Conservation (phyloP, 495 filamentous ascomycete species). For the Xylona heveae region DNA sequence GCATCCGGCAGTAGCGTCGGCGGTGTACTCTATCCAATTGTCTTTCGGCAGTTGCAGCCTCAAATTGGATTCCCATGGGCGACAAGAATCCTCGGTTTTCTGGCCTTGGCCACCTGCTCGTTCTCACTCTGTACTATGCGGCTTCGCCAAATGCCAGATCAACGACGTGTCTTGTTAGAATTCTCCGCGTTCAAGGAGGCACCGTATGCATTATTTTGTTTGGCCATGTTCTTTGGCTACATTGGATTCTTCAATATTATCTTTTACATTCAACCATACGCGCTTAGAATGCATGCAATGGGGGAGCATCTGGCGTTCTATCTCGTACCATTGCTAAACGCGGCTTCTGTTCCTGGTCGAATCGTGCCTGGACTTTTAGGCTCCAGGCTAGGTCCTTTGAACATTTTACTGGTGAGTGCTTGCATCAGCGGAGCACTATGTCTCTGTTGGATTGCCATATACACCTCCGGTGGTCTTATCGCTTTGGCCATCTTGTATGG, state of each 20-base stretch:
- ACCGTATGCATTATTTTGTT: too few relatives aligned
- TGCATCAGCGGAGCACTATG: not conserved
- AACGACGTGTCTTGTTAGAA: not conserved
- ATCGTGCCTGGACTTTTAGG: conserved; percentile 1
- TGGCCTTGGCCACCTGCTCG: not conserved
- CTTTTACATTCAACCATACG: conserved; percentile 5
- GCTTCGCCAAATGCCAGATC: conserved; percentile 37
- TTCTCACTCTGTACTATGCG: conserved; percentile 2
- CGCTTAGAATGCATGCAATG: not conserved
- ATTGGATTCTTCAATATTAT: not conserved
- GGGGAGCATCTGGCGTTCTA: conserved; percentile 1
- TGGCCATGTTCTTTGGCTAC: conserved; percentile 1
- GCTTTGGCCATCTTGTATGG: conserved; percentile 1
- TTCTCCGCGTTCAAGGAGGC: conserved; percentile 1
- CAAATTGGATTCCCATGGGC: conserved; percentile 4
- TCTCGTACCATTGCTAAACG: conserved; percentile 4
- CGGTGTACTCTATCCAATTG: conserved; percentile 5
- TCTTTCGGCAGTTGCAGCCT: not conserved
- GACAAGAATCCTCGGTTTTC: conserved; percentile 3
- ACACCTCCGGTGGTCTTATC: not conserved
- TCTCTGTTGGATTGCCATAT: not conserved
- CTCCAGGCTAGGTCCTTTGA: conserved; percentile 1
- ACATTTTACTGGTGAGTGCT: not conserved
- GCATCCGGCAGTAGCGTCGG: conserved; percentile 33
- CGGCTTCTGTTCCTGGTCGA: not conserved